Evolutionary conservation across 495 filamentous ascomycete genomes (phyloP).

Genomic region (Xylaria longipes): DNA sequence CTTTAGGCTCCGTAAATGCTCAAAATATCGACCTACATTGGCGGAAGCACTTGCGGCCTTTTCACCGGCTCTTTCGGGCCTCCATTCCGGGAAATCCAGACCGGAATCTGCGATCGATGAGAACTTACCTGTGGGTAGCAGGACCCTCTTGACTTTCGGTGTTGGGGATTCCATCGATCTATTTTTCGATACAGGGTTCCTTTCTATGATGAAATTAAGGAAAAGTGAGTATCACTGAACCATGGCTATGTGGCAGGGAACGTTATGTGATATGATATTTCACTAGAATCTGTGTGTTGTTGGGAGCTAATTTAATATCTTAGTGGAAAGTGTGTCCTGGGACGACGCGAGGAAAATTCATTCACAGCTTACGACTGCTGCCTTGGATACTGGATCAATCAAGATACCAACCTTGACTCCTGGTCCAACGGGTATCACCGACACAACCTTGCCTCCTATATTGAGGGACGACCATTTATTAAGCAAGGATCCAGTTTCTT

Average conservation of each 20-base stretch:
- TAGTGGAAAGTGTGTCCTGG: conserved; percentile 63
- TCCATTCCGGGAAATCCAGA: background rate
- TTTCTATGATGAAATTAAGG: conserved; percentile 68
- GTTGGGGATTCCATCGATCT: conserved; percentile 75
- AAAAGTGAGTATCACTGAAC: conserved; percentile 28
- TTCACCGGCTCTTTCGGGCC: conserved; percentile 19
- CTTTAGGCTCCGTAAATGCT: conserved; percentile 60
- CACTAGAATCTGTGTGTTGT: background rate
- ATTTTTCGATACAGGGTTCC: conserved; percentile 72
- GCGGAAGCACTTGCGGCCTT: conserved; percentile 62
- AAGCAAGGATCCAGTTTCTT: conserved; percentile 45
- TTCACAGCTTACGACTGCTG: background rate
- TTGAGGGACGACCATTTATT: conserved; percentile 31
- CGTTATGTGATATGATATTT: background rate
- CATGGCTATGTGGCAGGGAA: background rate
- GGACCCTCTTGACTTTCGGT: conserved; percentile 61
- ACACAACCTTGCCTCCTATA: conserved; percentile 24
- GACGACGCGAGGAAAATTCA: conserved; percentile 68
- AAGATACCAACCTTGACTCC: conserved; percentile 3
- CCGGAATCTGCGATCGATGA: conserved; percentile 16
- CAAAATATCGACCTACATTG: conserved; percentile 61
- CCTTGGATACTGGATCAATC: conserved; percentile 18
- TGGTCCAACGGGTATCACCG: background rate
- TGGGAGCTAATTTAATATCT: background rate
- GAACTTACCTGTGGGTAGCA: conserved; percentile 11